phyloP scores from a whole-genome alignment of 495 filamentous ascomycete species.

The Penicillium taxi region DNA sequence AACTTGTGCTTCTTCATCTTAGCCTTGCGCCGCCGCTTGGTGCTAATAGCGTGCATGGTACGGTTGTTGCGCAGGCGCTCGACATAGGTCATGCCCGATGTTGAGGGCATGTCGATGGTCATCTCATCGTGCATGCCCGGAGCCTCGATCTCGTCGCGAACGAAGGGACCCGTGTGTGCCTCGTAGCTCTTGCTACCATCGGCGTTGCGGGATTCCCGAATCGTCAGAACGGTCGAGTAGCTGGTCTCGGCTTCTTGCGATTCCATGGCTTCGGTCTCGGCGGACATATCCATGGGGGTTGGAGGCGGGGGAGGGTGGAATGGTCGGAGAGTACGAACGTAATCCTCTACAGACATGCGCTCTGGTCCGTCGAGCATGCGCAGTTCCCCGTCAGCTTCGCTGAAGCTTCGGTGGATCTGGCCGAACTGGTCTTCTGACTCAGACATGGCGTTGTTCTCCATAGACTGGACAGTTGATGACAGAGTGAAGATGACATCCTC shows the following conservation, averaged over 20 bases:
- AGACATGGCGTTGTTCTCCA: constrained; percentile 53
- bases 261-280: constrained; percentile 12
- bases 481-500: constrained; percentile 73
- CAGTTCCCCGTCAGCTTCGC: constrained; percentile 42
- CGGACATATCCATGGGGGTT: constrained; percentile 37
- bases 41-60: constrained; percentile 63
- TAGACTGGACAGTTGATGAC: constrained; percentile 58
- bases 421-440: constrained; percentile 41
- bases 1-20: constrained; percentile 99
- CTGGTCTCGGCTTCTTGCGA: constrained; percentile 30
- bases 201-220: constrained; percentile 65
- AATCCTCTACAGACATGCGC: constrained; percentile 44
- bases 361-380: constrained; percentile 37
- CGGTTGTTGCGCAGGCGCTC: constrained; percentile 33
- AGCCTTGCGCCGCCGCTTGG: constrained; percentile 75
- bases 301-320: constrained; percentile 75
- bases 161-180: constrained; percentile 36
- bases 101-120: constrained; percentile 28
- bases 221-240: constrained; percentile 74
- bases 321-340: constrained; percentile 56
- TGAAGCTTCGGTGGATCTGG: constrained; percentile 40
- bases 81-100: constrained; percentile 31
- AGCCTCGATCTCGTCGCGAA: constrained; percentile 31
- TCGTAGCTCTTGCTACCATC: constrained; percentile 60
- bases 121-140: constrained; percentile 21